Evolutionary conservation across 495 filamentous ascomycete genomes (phyloP).

Genomic region (Penicillium paxilli): DNA sequence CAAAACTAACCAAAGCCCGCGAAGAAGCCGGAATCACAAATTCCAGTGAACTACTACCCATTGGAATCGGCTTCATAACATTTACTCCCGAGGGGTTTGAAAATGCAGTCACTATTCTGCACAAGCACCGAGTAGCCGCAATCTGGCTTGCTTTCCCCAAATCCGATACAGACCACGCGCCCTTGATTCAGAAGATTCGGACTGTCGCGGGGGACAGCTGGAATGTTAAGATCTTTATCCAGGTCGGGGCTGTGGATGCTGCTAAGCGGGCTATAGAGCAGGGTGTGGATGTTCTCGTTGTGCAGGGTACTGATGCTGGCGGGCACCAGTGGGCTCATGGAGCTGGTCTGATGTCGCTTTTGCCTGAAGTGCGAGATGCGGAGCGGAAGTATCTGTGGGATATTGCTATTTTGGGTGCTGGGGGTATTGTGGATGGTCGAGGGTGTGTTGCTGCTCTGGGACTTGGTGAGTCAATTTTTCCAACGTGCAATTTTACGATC

Average conservation of each 20-base stretch:
- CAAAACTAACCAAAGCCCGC: slow-evolving; percentile 63
- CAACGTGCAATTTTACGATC: not conserved
- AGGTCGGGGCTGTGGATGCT: slow-evolving; percentile 67
- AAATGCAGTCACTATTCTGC: slow-evolving; percentile 44
- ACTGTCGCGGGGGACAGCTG: slow-evolving; percentile 43
- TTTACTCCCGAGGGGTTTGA: slow-evolving; percentile 35
- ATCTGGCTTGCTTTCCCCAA: slow-evolving; percentile 68
- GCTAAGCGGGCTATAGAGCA: slow-evolving; percentile 67
- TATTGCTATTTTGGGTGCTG: slow-evolving; percentile 61
- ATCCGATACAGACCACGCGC: slow-evolving; percentile 37
- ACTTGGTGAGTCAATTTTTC: slow-evolving; percentile 43
- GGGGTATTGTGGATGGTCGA: slow-evolving; percentile 63
- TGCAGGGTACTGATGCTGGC: slow-evolving; percentile 67
- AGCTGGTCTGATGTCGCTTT: slow-evolving; percentile 54
- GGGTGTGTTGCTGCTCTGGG: slow-evolving; percentile 59
- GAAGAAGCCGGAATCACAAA: slow-evolving; percentile 56
- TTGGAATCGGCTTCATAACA: slow-evolving; percentile 62
- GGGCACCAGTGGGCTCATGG: slow-evolving; percentile 68
- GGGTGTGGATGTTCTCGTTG: slow-evolving; percentile 70
- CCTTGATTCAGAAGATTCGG: slow-evolving; percentile 37
- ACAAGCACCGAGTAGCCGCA: slow-evolving; percentile 53
- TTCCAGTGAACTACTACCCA: slow-evolving; percentile 53
- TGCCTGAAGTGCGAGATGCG: slow-evolving; percentile 66
- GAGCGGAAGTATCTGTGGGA: slow-evolving; percentile 25
- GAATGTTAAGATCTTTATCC: slow-evolving; percentile 62